These are phyloP conservation scores for Aureobasidium sp. DNA, from an alignment of 2,329 filamentous ascomycete species.

Conservation along the genomic window DNA sequence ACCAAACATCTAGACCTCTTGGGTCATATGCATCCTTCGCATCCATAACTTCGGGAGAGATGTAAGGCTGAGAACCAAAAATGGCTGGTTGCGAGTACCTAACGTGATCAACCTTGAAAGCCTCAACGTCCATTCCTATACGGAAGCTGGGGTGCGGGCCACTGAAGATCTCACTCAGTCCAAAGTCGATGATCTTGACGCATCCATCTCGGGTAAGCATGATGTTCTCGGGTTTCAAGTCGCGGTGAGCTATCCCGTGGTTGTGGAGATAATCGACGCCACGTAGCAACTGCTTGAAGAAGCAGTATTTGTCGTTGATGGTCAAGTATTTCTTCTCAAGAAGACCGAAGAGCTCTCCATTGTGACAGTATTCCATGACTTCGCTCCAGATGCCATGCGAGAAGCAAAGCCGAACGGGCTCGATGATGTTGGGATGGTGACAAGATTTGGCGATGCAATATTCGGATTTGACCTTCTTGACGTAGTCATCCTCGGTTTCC, in stretches of 20 bases:
- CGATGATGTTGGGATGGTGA: constrained; percentile 80
- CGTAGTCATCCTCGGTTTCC: constrained; percentile 65
- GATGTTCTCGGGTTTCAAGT: constrained; percentile 85
- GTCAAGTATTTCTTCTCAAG: constrained; percentile 63
- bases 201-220: constrained; percentile 71
- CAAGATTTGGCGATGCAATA: constrained; percentile 80
- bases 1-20: constrained; percentile 77
- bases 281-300: constrained; percentile 84
- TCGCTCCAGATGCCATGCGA: constrained; percentile 75
- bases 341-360: constrained; percentile 71
- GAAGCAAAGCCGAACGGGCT: constrained; percentile 67
- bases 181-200: constrained; percentile 88
- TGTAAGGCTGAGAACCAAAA: constrained; percentile 79
- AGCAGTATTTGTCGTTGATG: constrained; percentile 62
- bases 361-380: constrained; percentile 85
- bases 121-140: constrained; percentile 58
- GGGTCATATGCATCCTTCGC: constrained; percentile 65
- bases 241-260: constrained; percentile 81
- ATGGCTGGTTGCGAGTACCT: constrained; percentile 71
- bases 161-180: constrained; percentile 77
- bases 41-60: constrained; percentile 73
- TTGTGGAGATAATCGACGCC: constrained; percentile 75
- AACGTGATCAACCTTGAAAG: constrained; percentile 54
- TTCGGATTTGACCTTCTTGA: constrained; percentile 86
- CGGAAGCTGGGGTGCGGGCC: constrained; percentile 74